Base-by-base conservation (phyloP, 2,329 filamentous ascomycete genomes). In the Penicillium nordicum region DNA sequence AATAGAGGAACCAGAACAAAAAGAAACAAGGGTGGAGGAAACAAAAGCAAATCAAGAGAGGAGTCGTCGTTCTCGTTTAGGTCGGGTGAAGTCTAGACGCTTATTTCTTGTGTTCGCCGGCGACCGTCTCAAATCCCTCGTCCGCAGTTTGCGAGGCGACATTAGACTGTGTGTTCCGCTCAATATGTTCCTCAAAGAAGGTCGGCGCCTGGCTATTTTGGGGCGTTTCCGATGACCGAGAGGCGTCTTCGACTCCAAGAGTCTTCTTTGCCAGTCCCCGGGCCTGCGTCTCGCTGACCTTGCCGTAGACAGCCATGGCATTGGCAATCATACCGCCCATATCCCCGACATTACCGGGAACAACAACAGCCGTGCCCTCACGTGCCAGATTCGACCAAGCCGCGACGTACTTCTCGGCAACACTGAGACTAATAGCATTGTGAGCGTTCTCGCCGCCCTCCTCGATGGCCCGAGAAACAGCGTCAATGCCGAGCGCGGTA, bases 361-460 rank as follows among this genome's bases (percentile, higher is more conserved):
- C 92, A 21, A 99, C 91, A 29, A 99, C 88, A 5, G 92, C 90
- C 4, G 94, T 99, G 67, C 94, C 91, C 79, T 99, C 92, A 78
- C 93, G 94, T 49, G 94, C 94, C 65, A 99, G 80, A 71, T 92
- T 90, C 64, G 84, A 88, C 70, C 97, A 99, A 4, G 94, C 94
- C 44, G 95, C 93, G 50, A 99, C 94, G 68, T 99, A 99, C 77
- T 97, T 96, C 83, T 99, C 94, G 0, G 94, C 94, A 9, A 99
- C 90, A 14, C 84, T 90, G 60, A 99, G 77, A 68, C 90, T 92
- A 43, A 99, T 83, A 27, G 94, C 94, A 34, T 86, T 85, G 72
- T 94, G 88, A 2, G 94, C 94, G 53, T 87, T 82, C 54, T 85
- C 82, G 63, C 88, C 81, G 55, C 92, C 92, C 46, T 87, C 79